Evolutionary conservation across 805 yeast genomes (phyloP).

Genomic region (Priceomyces medius): DNA sequence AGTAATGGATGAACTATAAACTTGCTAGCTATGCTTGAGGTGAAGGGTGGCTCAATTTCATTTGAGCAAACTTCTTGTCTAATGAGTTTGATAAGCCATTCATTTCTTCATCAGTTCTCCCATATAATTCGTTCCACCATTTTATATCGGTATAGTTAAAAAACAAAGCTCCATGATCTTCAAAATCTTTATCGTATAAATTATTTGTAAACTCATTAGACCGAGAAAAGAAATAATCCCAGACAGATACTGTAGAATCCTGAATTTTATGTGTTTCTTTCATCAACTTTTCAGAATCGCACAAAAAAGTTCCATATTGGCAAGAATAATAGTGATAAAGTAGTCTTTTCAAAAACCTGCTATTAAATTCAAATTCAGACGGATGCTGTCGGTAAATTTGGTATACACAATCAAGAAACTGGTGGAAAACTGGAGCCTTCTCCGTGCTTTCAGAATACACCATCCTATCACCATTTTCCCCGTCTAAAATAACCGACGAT

Average conservation of each 20-base stretch:
- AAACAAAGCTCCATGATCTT: constrained; percentile 45
- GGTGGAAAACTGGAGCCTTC: constrained; percentile 87
- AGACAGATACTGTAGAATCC: constrained; percentile 67
- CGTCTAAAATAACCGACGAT: constrained; percentile 14
- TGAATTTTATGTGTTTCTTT: constrained; percentile 35
- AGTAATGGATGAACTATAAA: too few species aligned
- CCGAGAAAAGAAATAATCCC: constrained; percentile 91
- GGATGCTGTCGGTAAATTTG: constrained; percentile 77
- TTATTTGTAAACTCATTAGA: constrained; percentile 64
- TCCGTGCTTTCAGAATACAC: constrained; percentile 39
- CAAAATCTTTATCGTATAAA: constrained; percentile 27
- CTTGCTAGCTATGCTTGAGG: not conserved
- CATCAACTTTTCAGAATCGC: constrained; percentile 67
- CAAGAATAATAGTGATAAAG: constrained; percentile 89
- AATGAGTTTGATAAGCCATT: constrained; percentile 41
- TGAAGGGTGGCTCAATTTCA: constrained; percentile 19
- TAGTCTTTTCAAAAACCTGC: constrained; percentile 78
- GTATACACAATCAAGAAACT: constrained; percentile 85
- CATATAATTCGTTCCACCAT: constrained; percentile 90
- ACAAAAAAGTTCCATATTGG: constrained; percentile 89
- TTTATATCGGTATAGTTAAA: constrained; percentile 63
- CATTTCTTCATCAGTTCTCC: constrained; percentile 62
- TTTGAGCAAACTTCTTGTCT: constrained; percentile 41
- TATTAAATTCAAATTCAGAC: constrained; percentile 77
- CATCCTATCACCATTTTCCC: constrained; percentile 20